Percentiles rank a stretch among this genome's conserved stretches.
Conservation (phyloP, 2,329 filamentous ascomycete species). For the Talaromyces sp. region DNA sequence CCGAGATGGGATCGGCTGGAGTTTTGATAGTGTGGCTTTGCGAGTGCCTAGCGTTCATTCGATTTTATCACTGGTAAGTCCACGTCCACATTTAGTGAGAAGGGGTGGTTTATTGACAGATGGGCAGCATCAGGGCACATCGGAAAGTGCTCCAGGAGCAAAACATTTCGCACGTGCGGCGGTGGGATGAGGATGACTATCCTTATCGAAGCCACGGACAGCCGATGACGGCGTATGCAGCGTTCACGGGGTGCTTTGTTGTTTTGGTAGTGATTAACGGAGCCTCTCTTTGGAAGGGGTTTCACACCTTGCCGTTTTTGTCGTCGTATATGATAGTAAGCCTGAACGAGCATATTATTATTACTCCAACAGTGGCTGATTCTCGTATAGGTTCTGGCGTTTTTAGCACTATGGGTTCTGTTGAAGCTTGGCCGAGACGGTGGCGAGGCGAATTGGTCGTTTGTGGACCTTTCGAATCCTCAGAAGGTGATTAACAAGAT, state of each 20-base stretch:
- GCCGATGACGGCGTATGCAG: conserved; percentile 32
- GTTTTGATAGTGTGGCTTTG: conserved; percentile 37
- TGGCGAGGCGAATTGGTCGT: conserved; percentile 19
- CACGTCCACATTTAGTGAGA: neutral
- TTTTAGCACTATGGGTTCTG: conserved; percentile 23
- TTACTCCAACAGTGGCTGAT: neutral
- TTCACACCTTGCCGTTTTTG: conserved; percentile 30
- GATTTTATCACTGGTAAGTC: conserved; percentile 32
- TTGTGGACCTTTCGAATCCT: conserved; percentile 28
- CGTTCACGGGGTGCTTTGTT: conserved; percentile 31
- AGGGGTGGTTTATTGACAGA: neutral
- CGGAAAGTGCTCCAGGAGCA: conserved; percentile 6
- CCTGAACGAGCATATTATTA: neutral
- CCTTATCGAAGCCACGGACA: conserved; percentile 37
- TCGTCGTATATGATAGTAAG: conserved; percentile 37
- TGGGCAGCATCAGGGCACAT: conserved; percentile 4
- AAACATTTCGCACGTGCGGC: conserved; percentile 8
- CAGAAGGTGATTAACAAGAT: conserved; percentile 24
- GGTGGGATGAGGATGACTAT: conserved; percentile 24
- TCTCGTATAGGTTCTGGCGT: conserved; percentile 22
- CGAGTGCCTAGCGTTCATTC: conserved; percentile 38
- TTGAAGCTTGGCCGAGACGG: conserved; percentile 22
- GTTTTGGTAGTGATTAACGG: conserved; percentile 31
- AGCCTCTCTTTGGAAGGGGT: conserved; percentile 32
- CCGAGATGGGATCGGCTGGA: conserved; percentile 33